These are phyloP conservation scores for Sclerospora graminicola DNA, from an alignment of 352 stramenopile genomes.

Conservation along the genomic window DNA sequence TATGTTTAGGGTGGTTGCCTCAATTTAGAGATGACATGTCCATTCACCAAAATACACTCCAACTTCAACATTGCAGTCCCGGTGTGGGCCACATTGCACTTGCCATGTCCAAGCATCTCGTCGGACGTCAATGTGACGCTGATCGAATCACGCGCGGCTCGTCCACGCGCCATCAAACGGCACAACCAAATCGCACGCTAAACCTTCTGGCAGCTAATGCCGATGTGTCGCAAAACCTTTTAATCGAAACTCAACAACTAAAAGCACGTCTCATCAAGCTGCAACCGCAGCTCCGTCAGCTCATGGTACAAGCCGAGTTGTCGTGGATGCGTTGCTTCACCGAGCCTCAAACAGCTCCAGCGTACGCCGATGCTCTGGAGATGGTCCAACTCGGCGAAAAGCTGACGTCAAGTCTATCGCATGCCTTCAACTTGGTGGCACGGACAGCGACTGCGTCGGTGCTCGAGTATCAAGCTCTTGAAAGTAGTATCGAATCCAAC, in stretches of 20 bases:
- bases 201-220: no score
- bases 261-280: conserved; percentile 29
- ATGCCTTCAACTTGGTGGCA: conserved; percentile 29
- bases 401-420: conserved; percentile 27
- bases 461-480: conserved; percentile 35
- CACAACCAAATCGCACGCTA: no score
- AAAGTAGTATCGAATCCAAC: conserved; percentile 29
- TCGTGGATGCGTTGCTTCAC: conserved; percentile 54
- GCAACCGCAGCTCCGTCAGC: conserved; percentile 24
- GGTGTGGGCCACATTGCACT: no score
- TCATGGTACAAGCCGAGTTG: conserved; percentile 45
- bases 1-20: no score
- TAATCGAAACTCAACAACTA: conserved; percentile 17
- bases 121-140: no score
- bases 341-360: no score
- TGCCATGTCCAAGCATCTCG: no score
- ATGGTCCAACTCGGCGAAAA: conserved; percentile 36
- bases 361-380: conserved; percentile 8
- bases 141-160: no score
- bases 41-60: no score
- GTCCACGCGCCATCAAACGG: no score
- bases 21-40: no score
- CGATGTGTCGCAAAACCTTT: not conserved
- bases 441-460: conserved; percentile 21
- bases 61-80: no score